These are phyloP conservation scores for Rhamnella rubrinervis DNA, from an alignment of 331 rosid genomes.

Conservation along the genomic window DNA sequence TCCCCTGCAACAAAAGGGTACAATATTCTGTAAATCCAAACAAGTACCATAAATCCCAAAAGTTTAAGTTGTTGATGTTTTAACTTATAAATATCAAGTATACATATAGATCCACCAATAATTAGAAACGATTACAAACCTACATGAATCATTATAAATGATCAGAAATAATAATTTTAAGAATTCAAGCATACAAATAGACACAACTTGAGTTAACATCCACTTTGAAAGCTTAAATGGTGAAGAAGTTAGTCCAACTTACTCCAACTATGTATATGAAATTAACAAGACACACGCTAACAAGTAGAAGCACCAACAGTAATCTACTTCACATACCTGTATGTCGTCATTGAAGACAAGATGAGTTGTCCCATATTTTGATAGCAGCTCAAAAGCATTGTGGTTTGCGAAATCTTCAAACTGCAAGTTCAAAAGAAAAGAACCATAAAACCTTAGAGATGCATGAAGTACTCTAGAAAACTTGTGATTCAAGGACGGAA, in stretches of 20 bases:
- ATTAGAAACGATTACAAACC: too few species aligned
- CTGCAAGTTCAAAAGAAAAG: slow-evolving; percentile 43
- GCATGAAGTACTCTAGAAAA: slow-evolving; percentile 3
- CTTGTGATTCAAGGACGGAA: slow-evolving; percentile 7
- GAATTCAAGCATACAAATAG: too few species aligned
- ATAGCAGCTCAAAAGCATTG: slow-evolving; percentile 89
- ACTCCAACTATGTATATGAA: not conserved
- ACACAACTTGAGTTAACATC: too few species aligned
- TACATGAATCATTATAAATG: not conserved
- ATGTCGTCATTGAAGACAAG: slow-evolving; percentile 97
- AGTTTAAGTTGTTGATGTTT: too few species aligned
- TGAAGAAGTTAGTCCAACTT: too few species aligned
- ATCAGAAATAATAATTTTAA: slow-evolving; percentile 6
- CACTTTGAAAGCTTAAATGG: not conserved
- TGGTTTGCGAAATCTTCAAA: slow-evolving; percentile 97
- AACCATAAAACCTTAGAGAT: slow-evolving; percentile 20
- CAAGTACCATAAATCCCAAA: too few species aligned
- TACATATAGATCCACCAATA: too few species aligned
- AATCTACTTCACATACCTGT: slow-evolving; percentile 47
- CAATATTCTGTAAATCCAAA: not conserved
- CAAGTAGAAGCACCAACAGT: not conserved
- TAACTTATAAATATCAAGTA: too few species aligned
- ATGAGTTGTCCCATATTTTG: slow-evolving; percentile 66
- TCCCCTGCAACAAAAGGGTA: slow-evolving; percentile 64
- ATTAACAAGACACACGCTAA: slow-evolving; percentile 12